A percentile compares a stretch with the other conserved stretches of the same genome.
Evolutionary conservation across 148 eudicot species (phyloP).

Genomic region (Nyssa sinensis): DNA sequence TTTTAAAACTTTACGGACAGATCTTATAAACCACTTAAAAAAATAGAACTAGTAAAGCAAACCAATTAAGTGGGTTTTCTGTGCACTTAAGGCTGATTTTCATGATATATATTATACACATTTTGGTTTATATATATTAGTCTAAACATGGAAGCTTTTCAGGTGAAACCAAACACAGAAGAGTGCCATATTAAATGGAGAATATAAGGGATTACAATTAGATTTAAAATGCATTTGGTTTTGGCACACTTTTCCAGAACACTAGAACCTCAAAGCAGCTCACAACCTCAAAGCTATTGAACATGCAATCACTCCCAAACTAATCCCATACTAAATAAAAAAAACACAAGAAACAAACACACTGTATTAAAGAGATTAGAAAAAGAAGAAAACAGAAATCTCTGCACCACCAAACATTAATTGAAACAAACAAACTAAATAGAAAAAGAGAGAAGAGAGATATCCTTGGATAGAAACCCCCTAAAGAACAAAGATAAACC

Average conservation of each 20-base stretch:
- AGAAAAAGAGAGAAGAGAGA: neutral
- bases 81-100: no score
- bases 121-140: no score
- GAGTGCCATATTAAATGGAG: no score
- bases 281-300: neutral
- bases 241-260: neutral
- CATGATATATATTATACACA: no score
- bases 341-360: neutral
- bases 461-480: neutral
- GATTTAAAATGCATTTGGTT: no score
- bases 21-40: no score
- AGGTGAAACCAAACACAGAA: no score
- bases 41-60: no score
- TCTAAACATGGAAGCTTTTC: no score
- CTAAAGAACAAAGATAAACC: slow-evolving; percentile 9
- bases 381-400: slow-evolving; percentile 1
- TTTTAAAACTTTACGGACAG: no score
- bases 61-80: no score
- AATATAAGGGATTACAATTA: no score
- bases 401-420: neutral
- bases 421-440: slow-evolving; percentile 1
- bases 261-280: neutral
- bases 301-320: neutral
- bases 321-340: neutral
- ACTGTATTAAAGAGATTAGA: neutral